A percentile compares a stretch with the other conserved stretches of the same genome.
phyloP scores from a whole-genome alignment of 2,329 filamentous ascomycete genomes.

The Aspergillus jensenii region DNA sequence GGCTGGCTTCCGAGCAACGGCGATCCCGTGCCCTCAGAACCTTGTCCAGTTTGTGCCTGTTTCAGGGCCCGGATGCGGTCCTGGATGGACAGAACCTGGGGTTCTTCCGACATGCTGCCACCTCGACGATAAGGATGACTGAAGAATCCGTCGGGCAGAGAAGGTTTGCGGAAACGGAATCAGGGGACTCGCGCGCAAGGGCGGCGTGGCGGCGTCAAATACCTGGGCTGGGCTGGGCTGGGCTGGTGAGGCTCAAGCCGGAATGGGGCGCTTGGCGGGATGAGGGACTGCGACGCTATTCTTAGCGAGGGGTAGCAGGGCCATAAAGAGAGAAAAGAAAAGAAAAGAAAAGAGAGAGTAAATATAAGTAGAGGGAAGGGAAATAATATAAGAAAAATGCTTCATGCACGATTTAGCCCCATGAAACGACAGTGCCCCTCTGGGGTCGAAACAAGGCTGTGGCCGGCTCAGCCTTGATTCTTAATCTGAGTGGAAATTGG shows the following conservation, averaged over 20 bases:
- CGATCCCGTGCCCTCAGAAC: constrained; percentile 29
- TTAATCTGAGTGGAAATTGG: background rate
- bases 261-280: constrained; percentile 14
- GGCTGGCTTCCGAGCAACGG: constrained; percentile 26
- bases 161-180: background rate
- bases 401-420: background rate
- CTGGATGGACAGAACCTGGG: constrained; percentile 45
- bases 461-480: background rate
- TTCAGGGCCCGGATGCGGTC: constrained; percentile 48
- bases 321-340: background rate
- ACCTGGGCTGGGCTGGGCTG: background rate
- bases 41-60: constrained; percentile 41
- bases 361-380: background rate
- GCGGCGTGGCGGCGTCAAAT: background rate
- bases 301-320: background rate
- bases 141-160: background rate
- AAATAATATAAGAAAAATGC: background rate
- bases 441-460: constrained; percentile 3
- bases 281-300: background rate
- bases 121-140: background rate
- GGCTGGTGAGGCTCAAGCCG: constrained; percentile 1
- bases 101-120: constrained; percentile 41
- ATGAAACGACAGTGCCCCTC: background rate
- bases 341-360: background rate
- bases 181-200: background rate